Evolutionary conservation across 164 flowering plant genomes (phyloP).

Genomic region (Magnolia changhungtana): DNA sequence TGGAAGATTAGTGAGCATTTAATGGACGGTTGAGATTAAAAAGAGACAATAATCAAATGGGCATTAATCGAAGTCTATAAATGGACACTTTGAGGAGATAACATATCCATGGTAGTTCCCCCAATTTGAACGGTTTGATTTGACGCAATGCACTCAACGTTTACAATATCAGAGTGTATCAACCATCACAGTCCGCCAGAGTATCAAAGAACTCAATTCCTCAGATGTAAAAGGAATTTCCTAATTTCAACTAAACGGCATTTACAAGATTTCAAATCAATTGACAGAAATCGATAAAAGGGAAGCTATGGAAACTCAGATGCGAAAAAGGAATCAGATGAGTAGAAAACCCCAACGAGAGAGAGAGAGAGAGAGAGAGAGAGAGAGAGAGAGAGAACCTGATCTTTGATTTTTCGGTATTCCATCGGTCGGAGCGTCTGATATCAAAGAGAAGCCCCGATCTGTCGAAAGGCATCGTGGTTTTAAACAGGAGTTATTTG

Average conservation of each 20-base stretch:
- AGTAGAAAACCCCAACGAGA: background rate
- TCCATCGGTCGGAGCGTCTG: constrained; percentile 13
- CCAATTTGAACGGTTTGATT: too few species aligned
- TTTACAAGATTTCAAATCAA: background rate
- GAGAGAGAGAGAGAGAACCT: constrained; percentile 5
- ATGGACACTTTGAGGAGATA: too few species aligned
- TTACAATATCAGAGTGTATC: background rate
- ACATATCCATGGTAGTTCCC: too few species aligned
- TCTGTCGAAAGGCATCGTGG: too few species aligned
- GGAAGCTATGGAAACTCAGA: background rate
- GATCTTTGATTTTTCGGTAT: constrained; percentile 24
- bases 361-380: background rate
- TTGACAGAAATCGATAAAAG: background rate
- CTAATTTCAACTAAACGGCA: background rate
- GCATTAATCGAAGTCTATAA: too few species aligned
- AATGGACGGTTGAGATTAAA: too few species aligned
- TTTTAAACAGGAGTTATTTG: too few species aligned
- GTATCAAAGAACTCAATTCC: background rate
- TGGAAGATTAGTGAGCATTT: too few species aligned
- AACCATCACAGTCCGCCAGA: background rate
- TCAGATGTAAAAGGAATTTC: background rate
- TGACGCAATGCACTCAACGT: too few species aligned
- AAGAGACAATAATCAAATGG: too few species aligned
- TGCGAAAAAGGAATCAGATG: background rate
- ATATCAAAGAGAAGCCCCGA: too few species aligned